phyloP scores from a whole-genome alignment of 768 basidiomycete genomes.

The Suillus variegatus region DNA sequence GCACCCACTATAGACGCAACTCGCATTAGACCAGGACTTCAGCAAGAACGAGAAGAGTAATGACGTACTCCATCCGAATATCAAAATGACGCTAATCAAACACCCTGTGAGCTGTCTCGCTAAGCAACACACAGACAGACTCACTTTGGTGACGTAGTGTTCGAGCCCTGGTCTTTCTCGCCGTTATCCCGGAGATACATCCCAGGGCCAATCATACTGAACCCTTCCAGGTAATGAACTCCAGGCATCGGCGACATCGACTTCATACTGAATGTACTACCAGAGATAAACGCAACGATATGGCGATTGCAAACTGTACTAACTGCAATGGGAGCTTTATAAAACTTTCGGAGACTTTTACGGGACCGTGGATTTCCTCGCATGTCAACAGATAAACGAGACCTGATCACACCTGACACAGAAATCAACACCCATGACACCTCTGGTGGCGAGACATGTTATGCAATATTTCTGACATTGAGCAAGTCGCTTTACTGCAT shows the following conservation, averaged over 20 bases:
- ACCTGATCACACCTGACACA: background rate
- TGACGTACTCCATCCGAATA: constrained; percentile 32
- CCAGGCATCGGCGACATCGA: background rate
- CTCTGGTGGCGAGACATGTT: background rate
- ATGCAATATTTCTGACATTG: background rate
- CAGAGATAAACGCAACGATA: background rate
- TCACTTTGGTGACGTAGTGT: constrained; percentile 21
- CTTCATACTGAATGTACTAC: background rate
- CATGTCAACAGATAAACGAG: background rate
- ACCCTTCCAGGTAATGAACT: background rate
- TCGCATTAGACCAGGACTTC: background rate
- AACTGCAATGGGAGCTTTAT: background rate
- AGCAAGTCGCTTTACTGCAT: background rate
- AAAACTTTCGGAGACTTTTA: background rate
- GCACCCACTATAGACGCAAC: constrained; percentile 24
- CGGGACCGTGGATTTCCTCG: background rate
- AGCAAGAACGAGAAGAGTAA: background rate
- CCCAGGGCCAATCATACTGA: background rate
- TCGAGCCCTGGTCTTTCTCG: background rate
- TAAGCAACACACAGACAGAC: constrained; percentile 12
- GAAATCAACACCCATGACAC: background rate
- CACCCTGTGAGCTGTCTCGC: background rate
- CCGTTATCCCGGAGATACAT: background rate
- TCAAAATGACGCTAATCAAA: constrained; percentile 24
- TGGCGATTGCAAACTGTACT: no score